Evolutionary conservation across 73 alveolate species (phyloP), one percentile per base, ranked within the genome.

Genomic region (Paramecium tetraurelia): DNA sequence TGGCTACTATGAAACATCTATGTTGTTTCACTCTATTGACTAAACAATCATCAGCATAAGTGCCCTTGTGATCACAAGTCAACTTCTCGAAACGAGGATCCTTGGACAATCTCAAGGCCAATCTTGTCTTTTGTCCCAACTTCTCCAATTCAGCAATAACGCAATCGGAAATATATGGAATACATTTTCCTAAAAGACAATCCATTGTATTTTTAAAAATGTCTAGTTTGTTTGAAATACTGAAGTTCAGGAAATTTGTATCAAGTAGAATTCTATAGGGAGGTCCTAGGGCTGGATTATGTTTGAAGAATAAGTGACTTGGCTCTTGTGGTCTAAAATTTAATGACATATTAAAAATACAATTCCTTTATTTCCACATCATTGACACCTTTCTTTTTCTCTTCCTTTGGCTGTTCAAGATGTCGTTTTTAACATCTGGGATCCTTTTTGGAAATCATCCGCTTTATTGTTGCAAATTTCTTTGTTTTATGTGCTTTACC

Each of bases 41-140:
- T 46, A 99, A 76, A 95, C 99, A 99, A 92, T 99, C 99, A 95
- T 99, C 99, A 9, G 99, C 99, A 92, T 99, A 99, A 36, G 99
- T 99, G 46, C 99, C 99, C 75, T 96, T 97, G 93, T 99, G 99
- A 80, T 95, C 95, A 93, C 99, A 99, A n/a, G 97, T 93, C 44
- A 97, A 96, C 89, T 99, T 94, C 85, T 95, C 96, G 92, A 99
- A 99, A 80, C 99, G 96, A 44, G 99, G 99, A 93, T 98, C 99
- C 77, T 98, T 96, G 33, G 97, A 96, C 46, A 98, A 92, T 75
- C 98, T 95, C 29, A 99, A 94, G 5, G 99, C 99, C 89, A 98
- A 94, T 95, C 99, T 96, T 86, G 98, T 98, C 84, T 97, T 96
- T 46, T 96, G 95, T 86, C 99, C 99, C 95, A 99, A 86, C 86